phyloP scores from a whole-genome alignment of 2,329 filamentous ascomycete species.

The Hypomyces rosellus region DNA sequence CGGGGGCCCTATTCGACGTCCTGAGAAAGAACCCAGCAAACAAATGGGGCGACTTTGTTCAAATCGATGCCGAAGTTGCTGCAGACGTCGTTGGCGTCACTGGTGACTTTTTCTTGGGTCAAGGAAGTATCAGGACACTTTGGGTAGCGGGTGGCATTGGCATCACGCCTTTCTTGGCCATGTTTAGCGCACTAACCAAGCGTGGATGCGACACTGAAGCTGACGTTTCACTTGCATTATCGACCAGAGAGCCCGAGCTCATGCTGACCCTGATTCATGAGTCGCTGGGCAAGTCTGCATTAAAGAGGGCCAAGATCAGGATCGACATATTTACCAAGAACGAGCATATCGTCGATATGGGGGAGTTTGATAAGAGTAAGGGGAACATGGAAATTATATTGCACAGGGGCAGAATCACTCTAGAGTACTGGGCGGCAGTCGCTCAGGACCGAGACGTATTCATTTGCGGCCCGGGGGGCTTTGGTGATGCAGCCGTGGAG shows the following conservation, averaged over 20 bases:
- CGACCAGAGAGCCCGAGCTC: constrained; percentile 8
- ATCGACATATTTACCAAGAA: constrained; percentile 7
- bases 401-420: constrained; percentile 1
- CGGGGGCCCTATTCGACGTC: constrained; percentile 7
- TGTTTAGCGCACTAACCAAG: constrained; percentile 8
- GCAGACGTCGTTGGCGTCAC: constrained; percentile 8
- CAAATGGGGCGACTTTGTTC: background rate
- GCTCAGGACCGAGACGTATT: constrained; percentile 5
- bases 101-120: constrained; percentile 5
- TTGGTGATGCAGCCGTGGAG: constrained; percentile 7
- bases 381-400: background rate
- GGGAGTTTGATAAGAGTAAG: background rate
- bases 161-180: constrained; percentile 10
- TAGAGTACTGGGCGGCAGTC: constrained; percentile 1
- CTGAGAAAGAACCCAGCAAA: background rate
- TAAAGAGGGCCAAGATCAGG: background rate
- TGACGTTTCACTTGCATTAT: constrained; percentile 6
- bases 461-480: constrained; percentile 8
- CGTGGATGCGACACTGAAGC: background rate
- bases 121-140: constrained; percentile 5
- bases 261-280: constrained; percentile 7
- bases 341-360: background rate
- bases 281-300: background rate
- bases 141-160: constrained; percentile 11
- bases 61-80: constrained; percentile 1